phyloP scores from a whole-genome alignment of 169 alveolate genomes.

The Neospora caninum region DNA sequence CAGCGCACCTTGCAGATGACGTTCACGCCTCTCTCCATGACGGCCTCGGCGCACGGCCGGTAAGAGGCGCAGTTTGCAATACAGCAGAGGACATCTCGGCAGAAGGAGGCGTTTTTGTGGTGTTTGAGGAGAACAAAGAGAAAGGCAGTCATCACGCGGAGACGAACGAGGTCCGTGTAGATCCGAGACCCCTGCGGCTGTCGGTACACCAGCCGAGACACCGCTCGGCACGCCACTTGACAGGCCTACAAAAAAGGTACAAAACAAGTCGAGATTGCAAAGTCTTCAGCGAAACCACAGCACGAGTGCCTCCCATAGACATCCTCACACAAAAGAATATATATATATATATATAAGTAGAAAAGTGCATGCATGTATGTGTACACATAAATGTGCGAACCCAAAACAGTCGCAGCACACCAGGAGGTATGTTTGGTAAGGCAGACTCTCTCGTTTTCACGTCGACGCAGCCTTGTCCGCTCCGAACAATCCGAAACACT shows the following conservation, averaged over 20 bases:
- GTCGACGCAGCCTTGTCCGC: too few species aligned
- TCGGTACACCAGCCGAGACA: constrained; percentile 60
- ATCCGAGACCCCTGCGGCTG: constrained; percentile 57
- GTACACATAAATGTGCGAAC: too few species aligned
- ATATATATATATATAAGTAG: too few species aligned
- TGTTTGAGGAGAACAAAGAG: constrained; percentile 66
- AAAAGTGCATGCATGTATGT: too few species aligned
- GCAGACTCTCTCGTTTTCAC: too few species aligned
- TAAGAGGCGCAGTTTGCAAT: constrained; percentile 64
- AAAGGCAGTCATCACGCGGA: constrained; percentile 60
- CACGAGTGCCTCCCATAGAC: too few species aligned
- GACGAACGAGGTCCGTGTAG: constrained; percentile 49
- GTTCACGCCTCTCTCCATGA: constrained; percentile 65
- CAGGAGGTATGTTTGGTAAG: too few species aligned
- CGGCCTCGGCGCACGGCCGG: constrained; percentile 59
- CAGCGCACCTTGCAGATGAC: constrained; percentile 60
- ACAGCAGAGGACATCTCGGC: constrained; percentile 62
- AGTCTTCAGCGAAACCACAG: too few species aligned
- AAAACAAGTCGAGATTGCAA: background rate
- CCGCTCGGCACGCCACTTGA: constrained; percentile 55
- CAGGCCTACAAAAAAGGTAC: constrained; percentile 37
- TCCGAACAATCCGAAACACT: too few species aligned
- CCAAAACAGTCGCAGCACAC: too few species aligned
- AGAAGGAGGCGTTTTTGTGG: constrained; percentile 41
- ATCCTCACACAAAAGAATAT: too few species aligned